Base-by-base conservation (phyloP, 345 rosid species). In the Tarenaya hassleriana region DNA sequence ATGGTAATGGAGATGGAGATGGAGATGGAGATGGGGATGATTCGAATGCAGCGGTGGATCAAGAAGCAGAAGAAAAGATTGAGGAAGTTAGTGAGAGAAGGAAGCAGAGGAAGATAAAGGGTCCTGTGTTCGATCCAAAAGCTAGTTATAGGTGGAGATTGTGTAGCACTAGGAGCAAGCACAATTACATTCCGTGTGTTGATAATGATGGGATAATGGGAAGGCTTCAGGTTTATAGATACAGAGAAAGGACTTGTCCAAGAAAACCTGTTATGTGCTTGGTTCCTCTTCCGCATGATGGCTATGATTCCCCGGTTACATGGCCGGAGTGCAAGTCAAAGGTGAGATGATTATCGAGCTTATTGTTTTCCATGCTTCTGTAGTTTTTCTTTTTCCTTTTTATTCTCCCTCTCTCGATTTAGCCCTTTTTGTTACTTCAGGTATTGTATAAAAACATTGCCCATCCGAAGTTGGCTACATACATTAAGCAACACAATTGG, bases 151-250 rank as follows among this genome's bases (percentile, higher is more conserved):
- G 62, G 67, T 91, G 98, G 98, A 87, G 77, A 62, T 45, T 81
- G 57, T 91, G 98, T 55, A 77, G 65, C 74, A 79, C 84, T 46
- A 84, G 83, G 75, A 91, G 95, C 80, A 91, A 87, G 74, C 82
- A 84, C 53, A 87, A 87, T 70, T 91, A 84, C 72, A 87, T 91
- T 70, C 98, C 98, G 49, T 91, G 96, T 73, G 81, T 87, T 33
- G 98, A 91, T 71, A 69, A 72, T 49, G 95, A 87, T 50, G 75
- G 81, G 54, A 52, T 73, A 35, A 61, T 61, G n/a, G 79, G 83
- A 51, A 84, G 76, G 75, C 33, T 80, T 56, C 94, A 67, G 59
- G 69, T 73, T 51, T 77, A 87, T 37, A 71, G 96, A 70, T 95
- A 87, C 68, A 77, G 70, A 7, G 98, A 91, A 70, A 82, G 96